A percentile compares a stretch with the other conserved stretches of the same genome.
These are phyloP conservation scores for Rosa lucieae DNA, from an alignment of 306 rosid species.

Conservation along the genomic window DNA sequence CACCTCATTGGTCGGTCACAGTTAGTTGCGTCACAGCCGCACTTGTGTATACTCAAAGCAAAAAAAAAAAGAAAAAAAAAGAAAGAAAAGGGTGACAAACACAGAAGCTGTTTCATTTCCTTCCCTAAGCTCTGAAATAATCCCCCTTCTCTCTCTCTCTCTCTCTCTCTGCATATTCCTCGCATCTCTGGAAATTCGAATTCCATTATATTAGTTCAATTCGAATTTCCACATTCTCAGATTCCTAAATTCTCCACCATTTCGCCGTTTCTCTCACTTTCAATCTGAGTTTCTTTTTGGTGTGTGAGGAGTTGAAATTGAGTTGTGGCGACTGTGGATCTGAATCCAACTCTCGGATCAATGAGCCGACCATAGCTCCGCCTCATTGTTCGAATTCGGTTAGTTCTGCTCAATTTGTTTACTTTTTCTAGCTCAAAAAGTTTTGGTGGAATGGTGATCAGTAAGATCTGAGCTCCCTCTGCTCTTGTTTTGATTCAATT, in stretches of 20 bases:
- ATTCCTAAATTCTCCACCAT: background rate
- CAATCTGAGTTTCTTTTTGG: background rate
- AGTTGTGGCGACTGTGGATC: conserved; percentile 47
- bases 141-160: conserved; percentile 5
- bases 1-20: conserved; percentile 39
- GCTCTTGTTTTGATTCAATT: conserved; percentile 4
- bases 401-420: background rate
- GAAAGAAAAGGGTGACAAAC: background rate
- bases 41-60: conserved; percentile 46
- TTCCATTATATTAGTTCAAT: background rate
- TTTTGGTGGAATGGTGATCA: background rate
- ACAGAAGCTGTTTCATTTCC: conserved; percentile 12
- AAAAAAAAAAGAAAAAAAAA: background rate
- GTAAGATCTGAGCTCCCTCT: conserved; percentile 51
- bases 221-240: background rate
- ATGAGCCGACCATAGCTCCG: conserved; percentile 46
- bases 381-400: conserved; percentile 19
- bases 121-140: conserved; percentile 14
- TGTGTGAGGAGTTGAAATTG: conserved; percentile 3
- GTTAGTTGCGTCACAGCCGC: conserved; percentile 20
- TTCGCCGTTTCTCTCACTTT: background rate
- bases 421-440: conserved; percentile 8
- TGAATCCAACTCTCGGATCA: conserved; percentile 25
- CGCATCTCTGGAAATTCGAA: conserved; percentile 40
- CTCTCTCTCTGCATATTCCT: conserved; percentile 42